Base-by-base conservation (phyloP, 495 filamentous ascomycete species). In the Penicillium chermesinum region DNA sequence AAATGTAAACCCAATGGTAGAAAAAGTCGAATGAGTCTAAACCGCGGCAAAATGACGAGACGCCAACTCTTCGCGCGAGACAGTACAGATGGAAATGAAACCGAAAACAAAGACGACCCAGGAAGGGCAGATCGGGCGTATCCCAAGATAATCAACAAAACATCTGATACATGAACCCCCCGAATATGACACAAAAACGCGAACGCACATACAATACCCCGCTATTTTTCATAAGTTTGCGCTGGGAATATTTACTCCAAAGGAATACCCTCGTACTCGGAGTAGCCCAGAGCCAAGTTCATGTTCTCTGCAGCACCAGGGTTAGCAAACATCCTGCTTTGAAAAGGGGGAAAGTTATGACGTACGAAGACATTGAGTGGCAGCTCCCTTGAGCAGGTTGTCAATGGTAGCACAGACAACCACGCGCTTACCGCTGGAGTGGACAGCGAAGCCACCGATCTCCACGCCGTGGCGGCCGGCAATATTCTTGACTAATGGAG, bases 361-460 rank as follows among this genome's bases (percentile, higher is more conserved):
- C 86, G 78, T 77, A 90, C 86, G 90, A 62, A 96, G 68, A 71
- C 89, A 95, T 71, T 97, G 93, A 40, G 93, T 98, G 6, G 89
- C 90, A 33, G 93, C 93, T 33, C 93, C 93, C 81, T 98, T 98
- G 45, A 95, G 76, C 50, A 97, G 72, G 70, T 98, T 97, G 66
- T 98, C 93, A 55, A 98, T 97, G n/a, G 91, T 96, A 16, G 86
- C 91, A 63, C 90, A 95, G 41, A 98, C 82, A 41, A 98, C 93
- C 0, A 91, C 93, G 27, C 93, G 78, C 75, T 88, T 91, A 38
- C 91, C 91, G 19, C 77, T 78, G 48, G 81, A 87, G 71, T 96
- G 87, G 35, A 96, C 91, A 35, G 84, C 89, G 58, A 97, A 96
- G 18, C 91, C 90, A 49, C 93, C 93, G 67, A 98, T 88, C 72